A percentile compares a stretch with the other conserved stretches of the same genome.
Conservation (phyloP, 345 rosid species). For the Raphanus raphanistrum region DNA sequence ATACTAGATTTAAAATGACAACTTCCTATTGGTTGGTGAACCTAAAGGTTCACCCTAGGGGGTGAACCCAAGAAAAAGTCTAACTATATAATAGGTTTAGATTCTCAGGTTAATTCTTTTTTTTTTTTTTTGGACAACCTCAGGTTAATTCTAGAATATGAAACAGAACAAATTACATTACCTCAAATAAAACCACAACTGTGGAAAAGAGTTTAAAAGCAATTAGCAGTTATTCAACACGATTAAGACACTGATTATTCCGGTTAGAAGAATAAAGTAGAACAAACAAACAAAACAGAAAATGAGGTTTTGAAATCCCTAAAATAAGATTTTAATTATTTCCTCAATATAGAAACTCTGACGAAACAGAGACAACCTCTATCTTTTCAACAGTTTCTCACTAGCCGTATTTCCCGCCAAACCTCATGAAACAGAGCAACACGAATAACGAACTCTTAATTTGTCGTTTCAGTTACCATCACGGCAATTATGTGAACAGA, state of each 20-base stretch:
- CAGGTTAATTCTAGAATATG: not conserved
- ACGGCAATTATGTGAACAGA: not conserved
- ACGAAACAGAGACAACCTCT: conserved; percentile 28
- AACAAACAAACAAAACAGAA: not conserved
- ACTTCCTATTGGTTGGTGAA: too few species aligned
- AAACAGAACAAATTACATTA: not conserved
- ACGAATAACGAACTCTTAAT: conserved; percentile 34
- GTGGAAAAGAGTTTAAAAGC: not conserved
- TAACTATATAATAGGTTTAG: not conserved
- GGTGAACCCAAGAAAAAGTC: too few species aligned
- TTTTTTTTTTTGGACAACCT: too few species aligned
- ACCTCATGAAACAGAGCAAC: conserved; percentile 34
- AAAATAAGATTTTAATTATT: conserved; percentile 8
- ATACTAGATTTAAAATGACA: too few species aligned
- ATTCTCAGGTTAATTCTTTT: not conserved
- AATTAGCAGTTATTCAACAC: not conserved
- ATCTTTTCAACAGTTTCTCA: conserved; percentile 15
- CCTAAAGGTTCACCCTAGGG: too few species aligned
- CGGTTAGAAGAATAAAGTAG: not conserved
- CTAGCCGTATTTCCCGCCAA: conserved; percentile 32
- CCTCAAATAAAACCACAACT: not conserved
- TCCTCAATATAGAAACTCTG: conserved; percentile 21
- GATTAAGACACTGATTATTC: conserved; percentile 28
- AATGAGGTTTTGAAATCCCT: not conserved
- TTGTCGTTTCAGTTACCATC: conserved; percentile 23